Evolutionary conservation across 2,329 filamentous ascomycete species (phyloP).

Genomic region (Exophiala oligosperma): DNA sequence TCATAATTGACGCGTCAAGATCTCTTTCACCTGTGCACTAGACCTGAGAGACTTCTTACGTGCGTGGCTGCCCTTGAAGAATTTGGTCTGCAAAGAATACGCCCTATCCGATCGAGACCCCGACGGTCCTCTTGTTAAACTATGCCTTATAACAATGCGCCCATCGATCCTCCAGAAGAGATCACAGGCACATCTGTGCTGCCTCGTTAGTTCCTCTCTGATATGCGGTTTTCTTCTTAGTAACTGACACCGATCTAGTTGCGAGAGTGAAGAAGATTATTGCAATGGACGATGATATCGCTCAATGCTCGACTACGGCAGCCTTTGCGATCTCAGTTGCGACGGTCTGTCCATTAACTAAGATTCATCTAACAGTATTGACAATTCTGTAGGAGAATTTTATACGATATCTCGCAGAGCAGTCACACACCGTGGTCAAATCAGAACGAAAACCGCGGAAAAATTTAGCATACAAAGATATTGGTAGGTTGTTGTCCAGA

Average conservation of each 20-base stretch:
- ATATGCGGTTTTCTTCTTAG: neutral
- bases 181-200: constrained; percentile 82
- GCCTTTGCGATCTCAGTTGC: constrained; percentile 92
- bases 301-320: constrained; percentile 86
- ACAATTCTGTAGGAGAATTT: constrained; percentile 74
- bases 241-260: constrained; percentile 54
- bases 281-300: constrained; percentile 79
- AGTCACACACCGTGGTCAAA: constrained; percentile 84
- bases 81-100: no score
- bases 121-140: neutral
- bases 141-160: constrained; percentile 90
- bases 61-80: neutral
- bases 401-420: constrained; percentile 83
- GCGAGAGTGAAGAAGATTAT: constrained; percentile 97
- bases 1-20: no score
- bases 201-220: constrained; percentile 64
- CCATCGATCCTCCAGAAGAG: constrained; percentile 77
- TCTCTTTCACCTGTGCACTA: neutral
- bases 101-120: neutral
- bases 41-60: no score
- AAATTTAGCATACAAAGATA: constrained; percentile 94
- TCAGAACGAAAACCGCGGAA: constrained; percentile 87
- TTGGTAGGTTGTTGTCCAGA: constrained; percentile 57
- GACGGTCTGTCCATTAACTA: constrained; percentile 58
- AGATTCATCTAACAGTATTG: neutral